Evolutionary conservation across 2,329 filamentous ascomycete species (phyloP).

Genomic region (Paecilomyces formosus): DNA sequence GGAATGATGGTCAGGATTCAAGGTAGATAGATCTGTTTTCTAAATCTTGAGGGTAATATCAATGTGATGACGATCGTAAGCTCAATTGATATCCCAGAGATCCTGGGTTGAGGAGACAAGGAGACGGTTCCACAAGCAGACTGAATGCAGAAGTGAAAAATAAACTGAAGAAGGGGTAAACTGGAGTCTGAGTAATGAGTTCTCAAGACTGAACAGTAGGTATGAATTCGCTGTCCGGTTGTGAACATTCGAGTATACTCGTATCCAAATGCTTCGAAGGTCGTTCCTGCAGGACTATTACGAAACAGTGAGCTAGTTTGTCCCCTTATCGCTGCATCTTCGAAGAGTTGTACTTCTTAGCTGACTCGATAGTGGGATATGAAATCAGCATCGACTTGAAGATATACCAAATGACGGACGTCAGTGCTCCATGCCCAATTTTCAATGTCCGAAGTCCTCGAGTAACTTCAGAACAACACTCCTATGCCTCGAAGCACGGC

Average conservation of each 20-base stretch:
- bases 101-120: too few relatives aligned
- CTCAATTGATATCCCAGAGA: neutral
- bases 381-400: too few relatives aligned
- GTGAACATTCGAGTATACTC: neutral
- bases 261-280: neutral
- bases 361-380: too few relatives aligned
- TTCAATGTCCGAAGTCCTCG: too few relatives aligned
- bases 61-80: neutral
- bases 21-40: neutral
- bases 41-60: neutral
- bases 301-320: neutral
- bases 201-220: neutral
- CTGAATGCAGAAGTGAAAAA: neutral
- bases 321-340: too few relatives aligned
- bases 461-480: too few relatives aligned
- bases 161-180: neutral
- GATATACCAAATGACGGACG: too few relatives aligned
- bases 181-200: neutral
- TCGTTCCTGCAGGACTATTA: neutral
- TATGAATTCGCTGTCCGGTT: neutral
- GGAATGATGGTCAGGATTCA: neutral
- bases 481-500: too few relatives aligned
- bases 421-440: too few relatives aligned
- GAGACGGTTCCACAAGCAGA: too few relatives aligned
- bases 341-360: too few relatives aligned